phyloP scores from a whole-genome alignment of 345 rosid species.

The Citrus cavaleriei region DNA sequence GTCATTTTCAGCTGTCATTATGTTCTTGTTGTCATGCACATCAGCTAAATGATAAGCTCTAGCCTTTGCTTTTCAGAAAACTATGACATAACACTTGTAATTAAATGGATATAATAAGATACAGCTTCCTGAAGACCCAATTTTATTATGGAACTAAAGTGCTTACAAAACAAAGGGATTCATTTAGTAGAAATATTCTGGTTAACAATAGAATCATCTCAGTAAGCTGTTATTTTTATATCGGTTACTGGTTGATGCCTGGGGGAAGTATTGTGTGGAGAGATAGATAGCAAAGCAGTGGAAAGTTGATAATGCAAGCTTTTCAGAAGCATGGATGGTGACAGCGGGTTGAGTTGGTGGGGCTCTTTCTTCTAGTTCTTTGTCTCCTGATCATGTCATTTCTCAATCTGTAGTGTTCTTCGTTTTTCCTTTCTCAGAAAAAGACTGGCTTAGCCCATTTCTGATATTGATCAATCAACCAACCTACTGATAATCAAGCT shows the following conservation, averaged over 20 bases:
- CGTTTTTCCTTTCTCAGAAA: background rate
- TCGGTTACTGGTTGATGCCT: background rate
- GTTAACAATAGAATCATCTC: background rate
- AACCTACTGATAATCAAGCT: background rate
- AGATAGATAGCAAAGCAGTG: background rate
- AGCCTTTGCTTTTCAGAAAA: background rate
- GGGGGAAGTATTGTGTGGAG: background rate
- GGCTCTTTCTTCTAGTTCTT: constrained; percentile 2
- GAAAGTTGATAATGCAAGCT: background rate
- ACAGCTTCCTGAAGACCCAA: no score
- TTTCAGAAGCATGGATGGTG: constrained; percentile 5
- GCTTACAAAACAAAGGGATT: background rate
- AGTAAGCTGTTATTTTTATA: background rate
- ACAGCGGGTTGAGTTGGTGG: constrained; percentile 10
- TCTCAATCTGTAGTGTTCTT: background rate
- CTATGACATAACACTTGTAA: background rate
- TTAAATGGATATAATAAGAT: no score
- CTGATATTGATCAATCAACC: constrained; percentile 6
- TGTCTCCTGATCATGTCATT: constrained; percentile 11
- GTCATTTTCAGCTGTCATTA: constrained; percentile 11
- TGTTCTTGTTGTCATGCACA: background rate
- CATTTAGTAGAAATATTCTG: background rate
- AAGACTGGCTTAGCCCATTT: constrained; percentile 6
- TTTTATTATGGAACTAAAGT: background rate
- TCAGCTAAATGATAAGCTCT: background rate